These are phyloP conservation scores for Agarophyton chilense DNA, from an alignment of 23 red algal species.

Conservation along the genomic window DNA sequence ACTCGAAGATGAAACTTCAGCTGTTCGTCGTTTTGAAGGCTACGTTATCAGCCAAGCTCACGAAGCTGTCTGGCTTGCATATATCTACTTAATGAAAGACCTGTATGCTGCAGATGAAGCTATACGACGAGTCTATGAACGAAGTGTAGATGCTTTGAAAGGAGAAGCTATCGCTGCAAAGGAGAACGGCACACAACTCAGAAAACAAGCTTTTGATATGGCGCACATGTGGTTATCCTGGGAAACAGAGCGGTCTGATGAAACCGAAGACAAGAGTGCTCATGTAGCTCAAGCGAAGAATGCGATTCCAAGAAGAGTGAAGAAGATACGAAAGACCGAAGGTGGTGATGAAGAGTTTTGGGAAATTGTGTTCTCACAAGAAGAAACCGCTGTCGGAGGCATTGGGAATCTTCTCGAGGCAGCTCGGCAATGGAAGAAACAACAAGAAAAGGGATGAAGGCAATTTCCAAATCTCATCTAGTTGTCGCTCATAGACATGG, in stretches of 20 bases:
- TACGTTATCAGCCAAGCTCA: neutral
- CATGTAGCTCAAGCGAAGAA: constrained; percentile 22
- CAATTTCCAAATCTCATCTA: too few relatives aligned
- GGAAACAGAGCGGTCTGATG: neutral
- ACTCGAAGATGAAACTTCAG: constrained; percentile 2
- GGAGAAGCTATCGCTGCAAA: constrained; percentile 4
- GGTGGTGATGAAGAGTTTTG: constrained; percentile 62
- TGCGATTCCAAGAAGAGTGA: constrained; percentile 31
- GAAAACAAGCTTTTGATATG: constrained; percentile 14
- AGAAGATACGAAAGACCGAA: neutral
- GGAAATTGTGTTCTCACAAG: constrained; percentile 49
- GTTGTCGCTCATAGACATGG: too few relatives aligned
- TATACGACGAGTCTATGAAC: neutral
- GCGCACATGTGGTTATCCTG: constrained; percentile 46
- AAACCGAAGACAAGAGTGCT: neutral
- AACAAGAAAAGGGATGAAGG: constrained; percentile 19
- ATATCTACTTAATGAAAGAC: constrained; percentile 36
- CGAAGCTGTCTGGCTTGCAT: constrained; percentile 46
- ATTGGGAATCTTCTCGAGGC: constrained; percentile 54
- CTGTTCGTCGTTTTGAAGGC: constrained; percentile 23
- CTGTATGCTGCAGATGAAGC: neutral
- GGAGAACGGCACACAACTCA: neutral
- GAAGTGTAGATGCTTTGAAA: neutral
- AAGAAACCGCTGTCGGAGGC: constrained; percentile 20
- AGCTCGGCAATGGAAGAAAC: constrained; percentile 64